A percentile compares a stretch with the other conserved stretches of the same genome.
These are phyloP conservation scores for Houttuynia cordata DNA, from an alignment of 164 flowering plant species.

Conservation along the genomic window DNA sequence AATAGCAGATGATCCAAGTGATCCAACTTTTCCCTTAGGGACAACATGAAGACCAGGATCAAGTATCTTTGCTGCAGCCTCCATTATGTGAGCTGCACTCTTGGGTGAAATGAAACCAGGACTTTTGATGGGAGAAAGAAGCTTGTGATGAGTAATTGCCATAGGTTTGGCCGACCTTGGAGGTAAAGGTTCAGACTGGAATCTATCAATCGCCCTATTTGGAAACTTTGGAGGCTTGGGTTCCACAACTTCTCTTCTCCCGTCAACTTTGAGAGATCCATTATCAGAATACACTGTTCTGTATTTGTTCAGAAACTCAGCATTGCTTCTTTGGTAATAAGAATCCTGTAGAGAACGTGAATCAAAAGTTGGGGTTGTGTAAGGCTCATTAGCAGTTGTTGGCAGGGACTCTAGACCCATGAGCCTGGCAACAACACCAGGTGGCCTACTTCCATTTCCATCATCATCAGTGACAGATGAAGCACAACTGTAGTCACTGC, in stretches of 20 bases:
- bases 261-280: constrained; percentile 18
- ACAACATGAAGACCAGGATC: constrained; percentile 36
- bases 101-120: constrained; percentile 44
- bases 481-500: constrained; percentile 70
- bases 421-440: constrained; percentile 85
- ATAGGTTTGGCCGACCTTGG: constrained; percentile 73
- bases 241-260: constrained; percentile 21
- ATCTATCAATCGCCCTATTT: constrained; percentile 28
- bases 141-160: constrained; percentile 59
- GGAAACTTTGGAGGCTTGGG: constrained; percentile 30
- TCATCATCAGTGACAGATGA: constrained; percentile 90
- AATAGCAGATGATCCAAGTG: constrained; percentile 26
- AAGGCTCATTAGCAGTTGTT: constrained; percentile 36
- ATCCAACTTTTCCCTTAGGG: constrained; percentile 23
- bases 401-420: constrained; percentile 96
- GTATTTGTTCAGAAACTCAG: constrained; percentile 24
- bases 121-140: constrained; percentile 76
- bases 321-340: constrained; percentile 23
- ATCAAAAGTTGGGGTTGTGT: constrained; percentile 44
- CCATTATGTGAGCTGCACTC: constrained; percentile 77
- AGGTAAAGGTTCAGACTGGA: constrained; percentile 67
- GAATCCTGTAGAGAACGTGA: constrained; percentile 38
- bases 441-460: constrained; percentile 47
- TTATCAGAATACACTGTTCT: constrained; percentile 22
- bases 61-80: constrained; percentile 77